These are phyloP conservation scores for Alternaria atra DNA, from an alignment of 2,329 filamentous ascomycete genomes.

Conservation along the genomic window DNA sequence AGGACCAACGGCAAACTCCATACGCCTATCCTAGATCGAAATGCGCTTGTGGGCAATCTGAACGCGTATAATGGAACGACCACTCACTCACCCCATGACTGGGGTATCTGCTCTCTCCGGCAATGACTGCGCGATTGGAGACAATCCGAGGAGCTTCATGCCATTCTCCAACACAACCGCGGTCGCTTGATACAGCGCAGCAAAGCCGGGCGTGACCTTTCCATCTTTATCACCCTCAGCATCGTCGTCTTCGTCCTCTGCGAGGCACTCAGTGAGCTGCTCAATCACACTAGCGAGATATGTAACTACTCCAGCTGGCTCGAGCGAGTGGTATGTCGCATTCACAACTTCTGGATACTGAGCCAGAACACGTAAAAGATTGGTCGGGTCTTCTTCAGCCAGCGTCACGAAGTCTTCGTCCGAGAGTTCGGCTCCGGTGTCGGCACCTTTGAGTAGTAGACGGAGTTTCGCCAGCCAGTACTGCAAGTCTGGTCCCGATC, in stretches of 20 bases:
- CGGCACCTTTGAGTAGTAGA: slow-evolving; percentile 23
- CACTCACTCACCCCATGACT: slow-evolving; percentile 9
- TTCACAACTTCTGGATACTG: slow-evolving; percentile 45
- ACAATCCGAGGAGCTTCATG: slow-evolving; percentile 41
- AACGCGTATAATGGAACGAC: neutral
- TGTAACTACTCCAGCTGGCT: slow-evolving; percentile 37
- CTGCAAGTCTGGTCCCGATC: slow-evolving; percentile 42
- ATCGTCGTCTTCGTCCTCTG: slow-evolving; percentile 25
- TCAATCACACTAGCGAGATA: slow-evolving; percentile 41
- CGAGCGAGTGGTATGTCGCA: slow-evolving; percentile 35
- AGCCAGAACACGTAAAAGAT: slow-evolving; percentile 38
- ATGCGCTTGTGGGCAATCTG: neutral
- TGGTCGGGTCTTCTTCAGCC: slow-evolving; percentile 35
- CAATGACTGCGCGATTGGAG: slow-evolving; percentile 19
- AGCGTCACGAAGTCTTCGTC: slow-evolving; percentile 35
- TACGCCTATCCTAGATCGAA: neutral
- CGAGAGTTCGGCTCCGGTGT: slow-evolving; percentile 20
- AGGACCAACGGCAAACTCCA: neutral
- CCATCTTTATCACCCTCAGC: neutral
- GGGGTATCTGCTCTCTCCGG: slow-evolving; percentile 40
- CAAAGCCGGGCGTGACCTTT: slow-evolving; percentile 26
- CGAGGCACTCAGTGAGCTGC: slow-evolving; percentile 36
- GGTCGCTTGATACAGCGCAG: slow-evolving; percentile 39
- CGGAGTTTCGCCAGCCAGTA: slow-evolving; percentile 41
- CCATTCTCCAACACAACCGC: slow-evolving; percentile 43